Evolutionary conservation across 106 monocot genomes (phyloP).

Genomic region (Amphibolis antarctica): DNA sequence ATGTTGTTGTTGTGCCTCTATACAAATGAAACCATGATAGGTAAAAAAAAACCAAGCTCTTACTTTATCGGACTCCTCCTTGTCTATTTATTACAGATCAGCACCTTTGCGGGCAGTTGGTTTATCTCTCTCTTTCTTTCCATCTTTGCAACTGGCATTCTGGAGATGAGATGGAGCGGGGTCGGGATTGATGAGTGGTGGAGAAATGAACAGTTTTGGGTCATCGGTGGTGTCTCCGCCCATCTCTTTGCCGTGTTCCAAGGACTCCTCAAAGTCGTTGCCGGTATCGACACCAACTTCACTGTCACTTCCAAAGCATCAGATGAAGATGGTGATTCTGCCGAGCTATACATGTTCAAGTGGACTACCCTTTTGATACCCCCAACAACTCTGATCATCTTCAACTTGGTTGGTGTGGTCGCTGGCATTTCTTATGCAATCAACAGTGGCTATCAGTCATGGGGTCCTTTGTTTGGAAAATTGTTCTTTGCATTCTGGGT

Average conservation of each 20-base stretch:
- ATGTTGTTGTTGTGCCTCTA: no score
- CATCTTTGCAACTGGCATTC: constrained; percentile 86
- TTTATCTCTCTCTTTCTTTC: constrained; percentile 92
- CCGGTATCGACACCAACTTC: constrained; percentile 92
- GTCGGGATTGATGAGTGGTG: constrained; percentile 94
- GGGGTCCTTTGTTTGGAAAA: constrained; percentile 97
- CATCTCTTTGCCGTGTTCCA: constrained; percentile 92
- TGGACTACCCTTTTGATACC: constrained; percentile 95
- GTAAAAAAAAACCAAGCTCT: background rate
- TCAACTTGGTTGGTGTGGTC: constrained; percentile 79
- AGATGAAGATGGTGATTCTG: constrained; percentile 81
- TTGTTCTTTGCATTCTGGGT: constrained; percentile 98
- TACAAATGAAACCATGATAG: no score
- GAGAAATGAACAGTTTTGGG: constrained; percentile 98
- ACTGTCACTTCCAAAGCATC: constrained; percentile 95
- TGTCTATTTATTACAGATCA: constrained; percentile 43
- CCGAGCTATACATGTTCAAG: constrained; percentile 91
- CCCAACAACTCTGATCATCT: constrained; percentile 73
- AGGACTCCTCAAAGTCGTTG: constrained; percentile 85
- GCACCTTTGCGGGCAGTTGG: constrained; percentile 76
- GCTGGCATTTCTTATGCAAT: constrained; percentile 91
- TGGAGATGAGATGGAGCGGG: constrained; percentile 97
- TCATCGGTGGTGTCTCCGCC: constrained; percentile 82
- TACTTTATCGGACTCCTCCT: background rate
- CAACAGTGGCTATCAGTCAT: constrained; percentile 87